Evolutionary conservation across 257 asterid genomes (phyloP).

Genomic region (Solanum medicagineum): DNA sequence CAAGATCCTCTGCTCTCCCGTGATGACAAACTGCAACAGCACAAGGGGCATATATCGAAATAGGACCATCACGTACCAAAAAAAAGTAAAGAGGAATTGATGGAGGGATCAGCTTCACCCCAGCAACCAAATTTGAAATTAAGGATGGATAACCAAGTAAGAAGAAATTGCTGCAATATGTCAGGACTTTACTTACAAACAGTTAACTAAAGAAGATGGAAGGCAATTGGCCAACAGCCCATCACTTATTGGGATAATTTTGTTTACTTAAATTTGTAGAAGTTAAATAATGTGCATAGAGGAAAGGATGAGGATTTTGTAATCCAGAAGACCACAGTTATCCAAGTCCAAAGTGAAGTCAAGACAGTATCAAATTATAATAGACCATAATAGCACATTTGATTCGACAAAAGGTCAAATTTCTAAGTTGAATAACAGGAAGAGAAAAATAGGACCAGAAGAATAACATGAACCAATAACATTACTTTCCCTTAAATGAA

Average conservation of each 20-base stretch:
- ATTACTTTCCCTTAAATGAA: no score
- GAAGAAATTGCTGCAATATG: not conserved
- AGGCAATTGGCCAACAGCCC: not conserved
- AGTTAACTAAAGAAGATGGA: not conserved
- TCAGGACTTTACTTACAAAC: not conserved
- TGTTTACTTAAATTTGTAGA: not conserved
- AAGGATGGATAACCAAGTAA: not conserved
- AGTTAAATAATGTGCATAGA: not conserved
- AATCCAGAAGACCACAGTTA: not conserved
- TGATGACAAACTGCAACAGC: conserved; percentile 69
- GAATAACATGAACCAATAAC: not conserved
- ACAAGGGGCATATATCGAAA: not conserved
- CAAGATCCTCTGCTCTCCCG: conserved; percentile 76
- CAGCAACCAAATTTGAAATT: not conserved
- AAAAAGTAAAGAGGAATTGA: not conserved
- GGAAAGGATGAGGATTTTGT: not conserved
- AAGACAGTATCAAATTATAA: not conserved
- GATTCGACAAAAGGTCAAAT: not conserved
- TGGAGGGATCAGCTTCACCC: not conserved
- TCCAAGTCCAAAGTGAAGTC: not conserved
- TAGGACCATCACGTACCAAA: not conserved
- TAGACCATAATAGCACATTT: not conserved
- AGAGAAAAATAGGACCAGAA: not conserved
- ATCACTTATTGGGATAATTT: not conserved
- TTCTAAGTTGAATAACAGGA: not conserved